Base-by-base conservation (phyloP, 495 filamentous ascomycete species). In the Thozetella sp. region DNA sequence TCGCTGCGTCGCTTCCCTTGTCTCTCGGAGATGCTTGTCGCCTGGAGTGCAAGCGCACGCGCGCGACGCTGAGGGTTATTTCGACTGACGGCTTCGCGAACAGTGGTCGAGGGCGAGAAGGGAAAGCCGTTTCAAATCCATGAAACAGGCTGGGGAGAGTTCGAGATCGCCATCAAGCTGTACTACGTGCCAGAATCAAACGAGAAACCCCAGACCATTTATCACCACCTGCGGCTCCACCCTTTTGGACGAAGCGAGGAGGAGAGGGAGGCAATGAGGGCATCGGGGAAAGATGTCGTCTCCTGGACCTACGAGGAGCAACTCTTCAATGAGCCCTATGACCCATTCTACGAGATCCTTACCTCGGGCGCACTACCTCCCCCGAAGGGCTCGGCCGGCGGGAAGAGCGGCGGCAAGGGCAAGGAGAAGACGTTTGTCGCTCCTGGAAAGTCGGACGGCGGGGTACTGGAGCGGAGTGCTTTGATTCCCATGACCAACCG, bases 141-240 rank as follows among this genome's bases (percentile, higher is more conserved):
- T 54, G 95, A 97, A 74, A 97, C 93, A 0, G 95, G 95, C 37
- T 99, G 94, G 92, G 95, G 95, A 64, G 95, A 97, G 78, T 99
- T 99, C 78, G 90, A 95, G 67, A 93, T 98, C 62, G 88, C 92
- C 58, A 90, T 99, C 69, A 92, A 96, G 67, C 76, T 99, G 0
- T 93, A 93, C 77, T 98, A 97, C 73, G 85, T 91, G 22, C 85
- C 89, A 22, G 90, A 96, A 64, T 89, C 87, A 30, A 82, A 80
- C 67, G 95, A 97, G 77, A 97, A 97, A 74, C 89, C 94, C 12
- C 90, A 95, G 75, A 95, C 91, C 0, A 78, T 96, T 0, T 95
- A 92, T 76, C 95, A 97, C 70, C 90, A 90, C 66, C 77, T 99
- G 55, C 91, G 95, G 53, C 82, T 99, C 17, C 94, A 97, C 66